phyloP scores from a whole-genome alignment of 495 filamentous ascomycete species.

The Lophiotrema nucula region DNA sequence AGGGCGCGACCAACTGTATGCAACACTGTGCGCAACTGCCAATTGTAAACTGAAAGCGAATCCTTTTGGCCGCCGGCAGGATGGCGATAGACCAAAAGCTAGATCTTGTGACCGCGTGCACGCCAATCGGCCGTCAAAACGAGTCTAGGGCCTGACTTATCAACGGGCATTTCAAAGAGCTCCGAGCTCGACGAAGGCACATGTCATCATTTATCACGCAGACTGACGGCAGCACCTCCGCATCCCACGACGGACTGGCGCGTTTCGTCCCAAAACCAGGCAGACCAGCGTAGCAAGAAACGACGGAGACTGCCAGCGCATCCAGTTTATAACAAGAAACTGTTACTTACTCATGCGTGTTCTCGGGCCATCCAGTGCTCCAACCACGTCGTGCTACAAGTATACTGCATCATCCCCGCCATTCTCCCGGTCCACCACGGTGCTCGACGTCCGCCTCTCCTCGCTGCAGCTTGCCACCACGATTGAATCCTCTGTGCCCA shows the following conservation, averaged over 20 bases:
- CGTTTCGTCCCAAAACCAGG: constrained; percentile 11
- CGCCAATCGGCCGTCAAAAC: too few species aligned
- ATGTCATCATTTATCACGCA: constrained; percentile 17
- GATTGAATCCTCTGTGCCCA: constrained; percentile 7
- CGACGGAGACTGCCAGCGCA: constrained; percentile 31
- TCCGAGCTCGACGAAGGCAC: constrained; percentile 14
- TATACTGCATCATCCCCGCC: constrained; percentile 4
- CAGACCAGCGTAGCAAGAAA: neutral
- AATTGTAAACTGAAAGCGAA: too few species aligned
- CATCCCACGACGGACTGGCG: neutral
- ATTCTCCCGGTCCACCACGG: constrained; percentile 2
- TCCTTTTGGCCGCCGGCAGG: too few species aligned
- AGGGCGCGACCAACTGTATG: neutral
- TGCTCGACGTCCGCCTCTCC: constrained; percentile 2
- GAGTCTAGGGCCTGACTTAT: too few species aligned
- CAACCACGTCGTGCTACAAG: constrained; percentile 6
- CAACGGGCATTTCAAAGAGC: too few species aligned
- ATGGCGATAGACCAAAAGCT: too few species aligned
- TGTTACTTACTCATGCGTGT: constrained; percentile 13
- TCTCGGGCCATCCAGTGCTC: constrained; percentile 18
- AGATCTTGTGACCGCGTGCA: too few species aligned
- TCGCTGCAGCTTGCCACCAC: constrained; percentile 9
- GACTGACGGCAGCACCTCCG: neutral
- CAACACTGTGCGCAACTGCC: too few species aligned
- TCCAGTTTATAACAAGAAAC: constrained; percentile 1